Base-by-base conservation (phyloP, 2,329 filamentous ascomycete species). In the Aspergillus quadrilineatus region DNA sequence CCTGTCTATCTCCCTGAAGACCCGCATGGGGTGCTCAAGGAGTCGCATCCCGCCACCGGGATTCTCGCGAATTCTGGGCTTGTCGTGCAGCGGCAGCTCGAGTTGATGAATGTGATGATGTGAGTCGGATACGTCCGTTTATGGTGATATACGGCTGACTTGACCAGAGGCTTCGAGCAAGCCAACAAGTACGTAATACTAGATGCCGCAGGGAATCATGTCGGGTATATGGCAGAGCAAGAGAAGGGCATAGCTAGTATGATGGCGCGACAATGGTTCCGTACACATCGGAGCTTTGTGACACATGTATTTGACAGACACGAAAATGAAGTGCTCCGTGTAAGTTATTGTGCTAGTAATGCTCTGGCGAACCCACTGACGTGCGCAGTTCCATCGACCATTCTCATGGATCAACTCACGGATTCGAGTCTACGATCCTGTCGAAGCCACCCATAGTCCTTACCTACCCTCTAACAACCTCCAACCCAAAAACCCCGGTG, bases 181-280 rank as follows among this genome's bases (percentile, higher is more conserved):
- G 84, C 85, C 10, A 87, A 87, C 65, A 79, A 80, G 67, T 88
- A 88, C 66, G 79, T 85, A 12, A 85, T 88, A 48, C 82, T 87
- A 78, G 82, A 87, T 71, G 83, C 83, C 1, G 77, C 82, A 52
- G 85, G 85, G 5, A 82, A 83, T 56, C 85, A 85, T 60, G 77
- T 87, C 43, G 85, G 85, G 10, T 87, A 85, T 62, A 81, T 88
- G 66, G 85, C 83, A 32, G 85, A 88, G 69, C 79, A 82, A 64
- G 85, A 87, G 46, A 81, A 81, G 57, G 83, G 84, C 1, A 71
- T 87, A 54, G 82, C 78, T 1, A 80, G 75, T 54, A 77, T 79
- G 30, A 74, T 87, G 68, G 78, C 79, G 14, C 76, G 85, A 53
- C 85, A 87, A 66, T 80, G 82, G 77, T 82, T 85, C 61, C 78